A percentile compares a stretch with the other conserved stretches of the same genome.
Evolutionary conservation across 164 flowering plant species (phyloP).

Genomic region (Cinnamomum micranthum): DNA sequence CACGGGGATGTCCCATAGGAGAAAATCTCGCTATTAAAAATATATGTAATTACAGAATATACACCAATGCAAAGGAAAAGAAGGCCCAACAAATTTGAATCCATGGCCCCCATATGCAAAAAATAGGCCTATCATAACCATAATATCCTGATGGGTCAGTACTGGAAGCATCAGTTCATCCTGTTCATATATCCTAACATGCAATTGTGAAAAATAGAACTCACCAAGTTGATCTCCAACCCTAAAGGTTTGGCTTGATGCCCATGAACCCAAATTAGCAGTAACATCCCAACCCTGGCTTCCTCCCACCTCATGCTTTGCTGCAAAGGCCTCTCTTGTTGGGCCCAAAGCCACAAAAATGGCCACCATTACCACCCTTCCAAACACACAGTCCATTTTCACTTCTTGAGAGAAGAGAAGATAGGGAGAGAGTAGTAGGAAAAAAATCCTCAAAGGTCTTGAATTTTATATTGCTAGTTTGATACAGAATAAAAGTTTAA

Average conservation of each 20-base stretch:
- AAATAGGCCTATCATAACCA: not conserved
- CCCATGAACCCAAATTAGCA: conserved; percentile 53
- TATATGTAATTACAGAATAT: too few species aligned
- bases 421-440: too few species aligned
- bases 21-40: too few species aligned
- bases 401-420: too few species aligned
- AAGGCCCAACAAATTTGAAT: not conserved
- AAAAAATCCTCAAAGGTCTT: too few species aligned
- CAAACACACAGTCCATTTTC: conserved; percentile 15
- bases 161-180: not conserved
- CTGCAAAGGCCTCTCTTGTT: conserved; percentile 25
- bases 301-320: conserved; percentile 61
- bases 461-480: too few species aligned
- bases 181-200: not conserved
- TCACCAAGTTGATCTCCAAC: conserved; percentile 71
- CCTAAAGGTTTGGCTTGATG: conserved; percentile 46
- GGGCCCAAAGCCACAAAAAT: conserved; percentile 15
- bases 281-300: conserved; percentile 72
- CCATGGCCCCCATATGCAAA: not conserved
- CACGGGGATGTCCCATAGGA: not conserved
- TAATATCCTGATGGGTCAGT: not conserved
- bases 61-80: not conserved
- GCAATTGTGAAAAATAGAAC: not conserved
- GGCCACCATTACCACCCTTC: conserved; percentile 6
- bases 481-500: too few species aligned